phyloP scores from a whole-genome alignment of 2,329 filamentous ascomycete genomes.

The Monosporascus ibericus region DNA sequence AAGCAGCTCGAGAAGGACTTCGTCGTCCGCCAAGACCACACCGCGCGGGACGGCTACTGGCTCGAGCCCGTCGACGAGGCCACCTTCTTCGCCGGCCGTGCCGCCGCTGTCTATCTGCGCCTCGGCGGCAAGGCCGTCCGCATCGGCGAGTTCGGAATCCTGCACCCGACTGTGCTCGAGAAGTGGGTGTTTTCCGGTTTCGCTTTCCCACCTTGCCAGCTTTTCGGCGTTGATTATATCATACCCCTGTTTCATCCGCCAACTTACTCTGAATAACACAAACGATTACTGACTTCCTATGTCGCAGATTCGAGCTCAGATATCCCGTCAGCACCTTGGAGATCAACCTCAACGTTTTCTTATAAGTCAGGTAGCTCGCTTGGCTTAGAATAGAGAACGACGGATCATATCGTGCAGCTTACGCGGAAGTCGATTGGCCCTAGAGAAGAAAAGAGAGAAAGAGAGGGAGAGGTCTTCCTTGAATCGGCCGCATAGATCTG shows the following conservation, averaged over 20 bases:
- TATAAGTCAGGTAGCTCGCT: slow-evolving; percentile 43
- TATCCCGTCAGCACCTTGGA: slow-evolving; percentile 92
- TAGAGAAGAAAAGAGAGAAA: too few relatives aligned
- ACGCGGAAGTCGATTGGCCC: too few relatives aligned
- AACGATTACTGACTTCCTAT: slow-evolving; percentile 3
- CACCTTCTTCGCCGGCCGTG: slow-evolving; percentile 88
- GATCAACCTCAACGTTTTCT: slow-evolving; percentile 88
- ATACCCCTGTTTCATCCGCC: too few relatives aligned
- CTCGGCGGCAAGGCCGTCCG: slow-evolving; percentile 66
- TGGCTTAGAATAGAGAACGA: not conserved
- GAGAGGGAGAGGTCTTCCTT: too few relatives aligned
- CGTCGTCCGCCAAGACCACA: slow-evolving; percentile 46
- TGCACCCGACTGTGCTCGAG: slow-evolving; percentile 88
- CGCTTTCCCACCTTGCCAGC: not conserved
- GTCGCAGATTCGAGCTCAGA: slow-evolving; percentile 14
- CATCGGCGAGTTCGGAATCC: slow-evolving; percentile 87
- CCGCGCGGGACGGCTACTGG: slow-evolving; percentile 74
- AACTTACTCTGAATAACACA: too few relatives aligned
- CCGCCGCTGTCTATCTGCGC: slow-evolving; percentile 75
- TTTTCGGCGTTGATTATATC: too few relatives aligned
- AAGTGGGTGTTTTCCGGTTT: slow-evolving; percentile 52
- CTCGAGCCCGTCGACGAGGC: slow-evolving; percentile 87
- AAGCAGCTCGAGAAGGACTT: slow-evolving; percentile 41
- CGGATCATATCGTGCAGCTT: slow-evolving; percentile 3
- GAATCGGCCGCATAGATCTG: too few relatives aligned